Conservation (phyloP, 257 asterid genomes). For the Solanum rostratum region DNA sequence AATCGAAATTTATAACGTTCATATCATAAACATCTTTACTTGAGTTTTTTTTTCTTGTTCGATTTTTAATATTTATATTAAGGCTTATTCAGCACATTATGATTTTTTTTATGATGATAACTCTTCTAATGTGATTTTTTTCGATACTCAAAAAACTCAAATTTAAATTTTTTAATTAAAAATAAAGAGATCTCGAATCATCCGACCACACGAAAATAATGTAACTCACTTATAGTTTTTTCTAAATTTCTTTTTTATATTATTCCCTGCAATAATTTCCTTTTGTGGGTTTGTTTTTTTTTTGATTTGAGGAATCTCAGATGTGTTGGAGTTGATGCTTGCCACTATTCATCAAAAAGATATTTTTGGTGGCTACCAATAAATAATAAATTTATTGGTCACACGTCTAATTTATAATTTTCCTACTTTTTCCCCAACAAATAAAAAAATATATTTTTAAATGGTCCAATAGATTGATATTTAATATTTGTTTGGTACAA, state of each 20-base stretch:
- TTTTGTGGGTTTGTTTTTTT: background rate
- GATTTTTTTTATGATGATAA: background rate
- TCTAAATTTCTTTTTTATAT: background rate
- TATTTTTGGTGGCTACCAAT: background rate
- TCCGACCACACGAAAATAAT: too few species aligned
- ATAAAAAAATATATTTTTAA: too few species aligned
- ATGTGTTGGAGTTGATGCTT: background rate
- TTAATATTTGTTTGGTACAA: background rate
- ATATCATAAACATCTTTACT: background rate
- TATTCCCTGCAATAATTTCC: background rate
- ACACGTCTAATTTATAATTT: background rate
- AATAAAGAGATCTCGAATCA: too few species aligned
- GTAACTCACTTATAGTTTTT: background rate
- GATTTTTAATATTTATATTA: too few species aligned
- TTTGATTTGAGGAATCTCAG: background rate
- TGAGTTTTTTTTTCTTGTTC: background rate
- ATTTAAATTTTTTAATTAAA: too few species aligned
- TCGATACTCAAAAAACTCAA: too few species aligned
- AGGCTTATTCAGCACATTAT: too few species aligned
- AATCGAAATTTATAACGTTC: background rate
- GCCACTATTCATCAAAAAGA: background rate
- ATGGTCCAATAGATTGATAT: too few species aligned
- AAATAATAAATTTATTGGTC: background rate
- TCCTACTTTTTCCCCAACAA: background rate
- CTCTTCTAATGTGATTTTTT: background rate